Evolutionary conservation across 1,284 basidiomycete species (phyloP), one percentile per base, ranked within the genome.

Genomic region (Quambalaria eucalypti): DNA sequence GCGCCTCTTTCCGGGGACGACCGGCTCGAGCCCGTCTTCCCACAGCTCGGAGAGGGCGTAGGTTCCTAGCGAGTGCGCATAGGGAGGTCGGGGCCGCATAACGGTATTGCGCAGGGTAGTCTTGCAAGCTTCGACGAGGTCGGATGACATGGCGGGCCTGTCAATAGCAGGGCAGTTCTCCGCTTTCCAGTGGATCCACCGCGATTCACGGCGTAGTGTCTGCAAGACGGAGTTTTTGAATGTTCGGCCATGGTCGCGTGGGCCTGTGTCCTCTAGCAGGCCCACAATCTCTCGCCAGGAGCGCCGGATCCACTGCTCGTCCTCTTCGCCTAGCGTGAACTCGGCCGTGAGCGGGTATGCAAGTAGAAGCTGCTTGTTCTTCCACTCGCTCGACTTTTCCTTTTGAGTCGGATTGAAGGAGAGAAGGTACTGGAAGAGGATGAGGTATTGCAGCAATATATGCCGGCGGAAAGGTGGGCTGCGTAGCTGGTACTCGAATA

Each of bases 381-480:
- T 72, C 63, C 67, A 71, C 4, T 57, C 80, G 3, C 79, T 77
- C 84, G 84, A 87, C 31, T 78, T 75, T 1, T 80, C 78, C 65
- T 88, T 87, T 6, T 82, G 81, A 0, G 81, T 61, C 57, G 85
- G 84, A 0, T 87, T 88, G 74, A 88, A 89, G 2, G 80, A 83
- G 21, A 87, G 80, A 26, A 93, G 80, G 73, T 90, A 88, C 55
- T 86, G 82, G 47, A 90, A 81, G 5, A 90, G 80, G 51, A 92
- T 87, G 33, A 91, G 80, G 12, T 90, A 80, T 71, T 93, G 90
- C 66, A 91, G 85, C 26, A 93, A 80, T 70, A 91, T 83, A 77
- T 93, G 90, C n/a, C 88, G 84, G 23, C 90, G 85, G 78, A 93
- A 93, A 60, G 86, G 83, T 0, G 86, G 85, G 69, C 92, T 89